Conservation (phyloP, 768 basidiomycete species). For the Leccinum arenicola region DNA sequence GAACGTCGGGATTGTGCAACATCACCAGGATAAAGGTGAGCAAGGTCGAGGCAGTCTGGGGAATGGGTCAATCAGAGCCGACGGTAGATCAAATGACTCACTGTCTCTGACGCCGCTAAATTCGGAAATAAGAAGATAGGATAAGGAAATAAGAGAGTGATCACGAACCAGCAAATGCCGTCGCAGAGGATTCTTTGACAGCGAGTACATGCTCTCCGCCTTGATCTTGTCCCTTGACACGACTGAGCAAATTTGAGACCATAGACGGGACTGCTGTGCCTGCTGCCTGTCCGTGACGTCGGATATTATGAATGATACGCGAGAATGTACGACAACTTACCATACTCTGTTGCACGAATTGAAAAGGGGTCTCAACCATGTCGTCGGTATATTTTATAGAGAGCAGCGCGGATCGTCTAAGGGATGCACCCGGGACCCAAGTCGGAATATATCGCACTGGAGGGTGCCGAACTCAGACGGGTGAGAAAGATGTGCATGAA, state of each 20-base stretch:
- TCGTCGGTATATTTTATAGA: slow-evolving; percentile 20
- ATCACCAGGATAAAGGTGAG: slow-evolving; percentile 35
- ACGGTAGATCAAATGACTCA: not conserved
- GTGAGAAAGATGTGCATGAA: not conserved
- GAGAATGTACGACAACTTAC: slow-evolving; percentile 15
- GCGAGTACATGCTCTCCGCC: slow-evolving; percentile 15
- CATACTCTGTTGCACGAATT: slow-evolving; percentile 31
- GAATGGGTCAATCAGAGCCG: not conserved
- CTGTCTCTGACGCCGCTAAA: slow-evolving; percentile 30
- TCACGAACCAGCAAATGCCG: slow-evolving; percentile 29
- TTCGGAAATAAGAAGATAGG: not conserved
- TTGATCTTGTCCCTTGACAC: slow-evolving; percentile 4
- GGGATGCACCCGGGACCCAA: slow-evolving; percentile 41
- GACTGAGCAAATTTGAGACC: slow-evolving; percentile 24
- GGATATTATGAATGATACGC: not conserved
- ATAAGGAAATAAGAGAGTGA: not conserved
- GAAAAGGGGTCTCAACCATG: slow-evolving; percentile 32
- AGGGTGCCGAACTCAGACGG: not conserved
- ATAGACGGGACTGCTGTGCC: slow-evolving; percentile 27
- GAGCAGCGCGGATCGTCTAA: slow-evolving; percentile 29
- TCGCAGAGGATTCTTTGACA: slow-evolving; percentile 29
- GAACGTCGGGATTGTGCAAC: slow-evolving; percentile 36
- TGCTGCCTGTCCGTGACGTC: slow-evolving; percentile 14
- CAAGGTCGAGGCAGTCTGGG: slow-evolving; percentile 32
- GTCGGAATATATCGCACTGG: slow-evolving; percentile 36